Conservation (phyloP, 2,329 filamentous ascomycete genomes). For the Penicillium sp. region DNA sequence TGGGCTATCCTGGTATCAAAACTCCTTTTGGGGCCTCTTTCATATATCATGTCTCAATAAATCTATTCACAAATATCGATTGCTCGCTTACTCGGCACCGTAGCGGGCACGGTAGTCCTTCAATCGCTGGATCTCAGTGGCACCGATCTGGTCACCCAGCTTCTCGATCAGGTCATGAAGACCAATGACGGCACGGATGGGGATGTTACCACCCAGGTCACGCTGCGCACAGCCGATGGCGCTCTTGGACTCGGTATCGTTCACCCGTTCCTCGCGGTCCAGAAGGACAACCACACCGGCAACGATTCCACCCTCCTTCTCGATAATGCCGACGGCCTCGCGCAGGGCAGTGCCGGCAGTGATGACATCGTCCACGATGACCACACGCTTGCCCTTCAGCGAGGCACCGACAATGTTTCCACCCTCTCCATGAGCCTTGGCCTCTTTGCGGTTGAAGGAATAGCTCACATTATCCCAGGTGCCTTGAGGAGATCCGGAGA, state of each 20-base stretch:
- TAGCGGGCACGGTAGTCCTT: constrained; percentile 69
- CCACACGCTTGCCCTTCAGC: constrained; percentile 79
- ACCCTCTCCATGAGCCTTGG: constrained; percentile 93
- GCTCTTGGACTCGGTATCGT: constrained; percentile 71
- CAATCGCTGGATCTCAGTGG: constrained; percentile 67
- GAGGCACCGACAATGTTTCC: constrained; percentile 88
- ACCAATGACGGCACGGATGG: constrained; percentile 72
- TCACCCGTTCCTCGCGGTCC: constrained; percentile 67
- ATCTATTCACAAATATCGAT: neutral
- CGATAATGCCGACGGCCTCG: constrained; percentile 88
- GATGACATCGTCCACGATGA: constrained; percentile 96
- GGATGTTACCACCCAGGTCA: constrained; percentile 72
- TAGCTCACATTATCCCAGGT: constrained; percentile 76
- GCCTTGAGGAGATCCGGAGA: constrained; percentile 43
- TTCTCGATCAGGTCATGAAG: constrained; percentile 81
- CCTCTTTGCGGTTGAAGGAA: constrained; percentile 94
- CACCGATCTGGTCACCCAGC: constrained; percentile 64
- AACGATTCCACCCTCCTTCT: constrained; percentile 79
- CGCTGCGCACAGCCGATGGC: constrained; percentile 84
- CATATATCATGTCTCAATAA: constrained; percentile 13
- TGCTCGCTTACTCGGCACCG: constrained; percentile 39
- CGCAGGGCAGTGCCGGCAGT: constrained; percentile 93
- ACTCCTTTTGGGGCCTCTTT: constrained; percentile 18
- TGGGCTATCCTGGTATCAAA: constrained; percentile 29
- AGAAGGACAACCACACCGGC: constrained; percentile 87